Evolutionary conservation across 176 grass and related monocot species (phyloP).

Genomic region (Aegilops longissima): DNA sequence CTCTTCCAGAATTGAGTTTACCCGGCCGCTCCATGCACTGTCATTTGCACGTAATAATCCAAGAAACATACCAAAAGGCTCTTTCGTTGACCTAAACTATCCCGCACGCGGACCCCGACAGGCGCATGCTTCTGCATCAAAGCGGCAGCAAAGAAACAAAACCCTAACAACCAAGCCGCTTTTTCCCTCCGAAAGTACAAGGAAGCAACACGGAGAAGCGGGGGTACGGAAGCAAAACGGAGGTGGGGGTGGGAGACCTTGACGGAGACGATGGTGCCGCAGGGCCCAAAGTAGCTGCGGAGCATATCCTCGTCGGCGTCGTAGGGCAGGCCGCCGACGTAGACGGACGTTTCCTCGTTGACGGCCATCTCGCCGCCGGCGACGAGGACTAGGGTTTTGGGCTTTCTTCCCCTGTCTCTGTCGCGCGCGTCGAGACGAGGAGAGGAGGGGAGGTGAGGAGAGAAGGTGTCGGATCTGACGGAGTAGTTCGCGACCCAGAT

Average conservation of each 20-base stretch:
- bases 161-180: background rate
- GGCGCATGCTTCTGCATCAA: background rate
- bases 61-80: background rate
- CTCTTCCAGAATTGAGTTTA: background rate
- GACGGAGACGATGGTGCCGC: conserved; percentile 70
- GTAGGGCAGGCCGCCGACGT: conserved; percentile 80
- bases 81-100: background rate
- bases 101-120: background rate
- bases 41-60: background rate
- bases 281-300: conserved; percentile 56
- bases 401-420: background rate
- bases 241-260: conserved; percentile 34
- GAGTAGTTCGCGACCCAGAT: conserved; percentile 1
- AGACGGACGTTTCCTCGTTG: conserved; percentile 75
- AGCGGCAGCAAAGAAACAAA: conserved; percentile 13
- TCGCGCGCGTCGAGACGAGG: conserved; percentile 17
- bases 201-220: background rate
- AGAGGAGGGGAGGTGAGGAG: background rate
- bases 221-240: background rate
- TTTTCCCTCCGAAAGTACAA: background rate
- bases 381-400: conserved; percentile 47
- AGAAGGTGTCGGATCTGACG: conserved; percentile 27
- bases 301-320: conserved; percentile 67
- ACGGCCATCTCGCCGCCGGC: conserved; percentile 53
- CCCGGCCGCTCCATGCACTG: background rate